These are phyloP conservation scores for Cucumis sativus DNA, from an alignment of 306 rosid genomes.

Conservation along the genomic window DNA sequence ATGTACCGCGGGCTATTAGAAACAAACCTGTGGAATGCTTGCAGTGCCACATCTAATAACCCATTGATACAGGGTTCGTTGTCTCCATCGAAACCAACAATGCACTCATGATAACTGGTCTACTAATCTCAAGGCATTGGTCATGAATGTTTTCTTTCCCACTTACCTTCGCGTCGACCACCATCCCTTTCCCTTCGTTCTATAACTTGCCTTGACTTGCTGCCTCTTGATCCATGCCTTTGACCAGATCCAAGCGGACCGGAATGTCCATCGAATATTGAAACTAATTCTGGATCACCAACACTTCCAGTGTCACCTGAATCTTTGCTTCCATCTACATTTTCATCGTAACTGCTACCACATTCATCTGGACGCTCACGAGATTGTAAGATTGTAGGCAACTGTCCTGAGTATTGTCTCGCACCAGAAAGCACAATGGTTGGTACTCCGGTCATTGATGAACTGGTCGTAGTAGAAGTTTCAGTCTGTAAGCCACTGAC, in stretches of 20 bases:
- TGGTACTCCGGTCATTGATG: conserved; percentile 39
- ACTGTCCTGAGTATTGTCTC: conserved; percentile 61
- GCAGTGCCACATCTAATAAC: neutral
- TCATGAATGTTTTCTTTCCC: conserved; percentile 87
- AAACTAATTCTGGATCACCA: conserved; percentile 68
- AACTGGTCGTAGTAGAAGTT: conserved; percentile 32
- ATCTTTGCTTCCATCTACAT: conserved; percentile 80
- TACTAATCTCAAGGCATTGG: neutral
- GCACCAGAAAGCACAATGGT: conserved; percentile 60
- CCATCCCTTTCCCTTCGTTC: conserved; percentile 74
- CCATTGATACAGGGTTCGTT: neutral
- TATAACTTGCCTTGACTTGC: conserved; percentile 63
- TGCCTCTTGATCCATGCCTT: conserved; percentile 70
- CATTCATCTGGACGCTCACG: conserved; percentile 75
- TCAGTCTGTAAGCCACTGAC: conserved; percentile 53
- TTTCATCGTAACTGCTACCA: conserved; percentile 68
- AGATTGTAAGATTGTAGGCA: conserved; percentile 71
- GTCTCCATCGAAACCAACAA: neutral
- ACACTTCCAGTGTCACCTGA: conserved; percentile 76
- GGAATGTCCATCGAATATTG: conserved; percentile 69
- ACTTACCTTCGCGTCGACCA: conserved; percentile 76
- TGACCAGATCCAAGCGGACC: conserved; percentile 61
- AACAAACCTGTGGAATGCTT: neutral
- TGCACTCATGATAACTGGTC: neutral
- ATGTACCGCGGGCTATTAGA: neutral